Conservation (phyloP, 2,329 filamentous ascomycete species). For the Dothideomycetes sp. region DNA sequence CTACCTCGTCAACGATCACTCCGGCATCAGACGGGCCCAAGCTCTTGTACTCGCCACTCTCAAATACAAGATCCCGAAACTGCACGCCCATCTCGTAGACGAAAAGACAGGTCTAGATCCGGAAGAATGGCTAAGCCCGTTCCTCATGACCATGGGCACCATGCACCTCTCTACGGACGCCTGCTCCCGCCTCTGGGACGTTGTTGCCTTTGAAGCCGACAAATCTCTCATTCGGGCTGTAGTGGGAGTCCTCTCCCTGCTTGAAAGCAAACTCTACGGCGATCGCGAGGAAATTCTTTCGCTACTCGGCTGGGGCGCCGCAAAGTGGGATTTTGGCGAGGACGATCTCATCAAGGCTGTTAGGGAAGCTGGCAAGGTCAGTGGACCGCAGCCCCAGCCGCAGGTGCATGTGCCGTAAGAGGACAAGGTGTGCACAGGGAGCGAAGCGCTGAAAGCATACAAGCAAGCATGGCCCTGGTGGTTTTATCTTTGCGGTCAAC, state of each 20-base stretch:
- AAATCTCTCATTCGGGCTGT: slow-evolving; percentile 58
- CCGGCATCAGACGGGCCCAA: slow-evolving; percentile 59
- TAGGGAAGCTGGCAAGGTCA: slow-evolving; percentile 25
- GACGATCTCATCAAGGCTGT: slow-evolving; percentile 28
- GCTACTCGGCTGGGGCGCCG: slow-evolving; percentile 29
- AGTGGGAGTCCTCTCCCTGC: slow-evolving; percentile 49
- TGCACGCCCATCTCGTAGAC: slow-evolving; percentile 53
- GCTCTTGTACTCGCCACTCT: slow-evolving; percentile 58
- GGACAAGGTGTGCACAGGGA: too few relatives aligned
- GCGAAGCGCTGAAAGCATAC: too few relatives aligned
- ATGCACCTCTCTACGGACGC: slow-evolving; percentile 54
- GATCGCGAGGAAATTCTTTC: slow-evolving; percentile 31
- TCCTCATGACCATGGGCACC: slow-evolving; percentile 58
- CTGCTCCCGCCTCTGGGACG: slow-evolving; percentile 65
- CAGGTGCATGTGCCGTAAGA: too few relatives aligned
- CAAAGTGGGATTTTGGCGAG: slow-evolving; percentile 24
- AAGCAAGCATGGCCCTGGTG: too few relatives aligned
- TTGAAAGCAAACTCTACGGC: slow-evolving; percentile 42
- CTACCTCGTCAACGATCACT: slow-evolving; percentile 60
- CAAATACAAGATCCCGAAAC: slow-evolving; percentile 48
- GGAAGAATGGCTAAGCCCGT: slow-evolving; percentile 41
- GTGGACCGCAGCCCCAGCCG: too few relatives aligned
- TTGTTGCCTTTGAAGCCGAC: slow-evolving; percentile 75
- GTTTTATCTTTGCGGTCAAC: too few relatives aligned
- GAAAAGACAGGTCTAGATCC: slow-evolving; percentile 9